These are phyloP conservation scores for Aspergillus persii DNA, from an alignment of 2,329 filamentous ascomycete species.

Conservation along the genomic window DNA sequence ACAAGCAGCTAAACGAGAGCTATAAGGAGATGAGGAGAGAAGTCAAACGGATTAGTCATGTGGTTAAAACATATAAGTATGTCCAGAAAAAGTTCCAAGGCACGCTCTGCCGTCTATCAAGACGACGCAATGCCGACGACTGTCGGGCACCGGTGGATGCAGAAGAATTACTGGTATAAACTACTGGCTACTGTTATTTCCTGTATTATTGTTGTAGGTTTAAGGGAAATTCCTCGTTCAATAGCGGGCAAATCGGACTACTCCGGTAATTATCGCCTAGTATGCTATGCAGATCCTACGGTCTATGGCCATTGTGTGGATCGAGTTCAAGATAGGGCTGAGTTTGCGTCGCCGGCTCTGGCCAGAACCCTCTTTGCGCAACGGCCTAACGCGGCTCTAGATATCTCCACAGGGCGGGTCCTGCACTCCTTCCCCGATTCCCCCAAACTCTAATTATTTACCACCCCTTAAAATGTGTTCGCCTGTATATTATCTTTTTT, in stretches of 20 bases:
- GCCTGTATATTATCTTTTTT: neutral
- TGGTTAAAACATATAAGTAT: neutral
- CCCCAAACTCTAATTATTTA: neutral
- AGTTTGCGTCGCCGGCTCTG: too few species aligned
- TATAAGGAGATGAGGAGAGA: neutral
- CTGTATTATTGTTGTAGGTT: neutral
- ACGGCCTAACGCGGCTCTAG: neutral
- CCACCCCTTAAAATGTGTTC: neutral
- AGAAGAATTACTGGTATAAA: neutral
- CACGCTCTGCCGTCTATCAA: neutral
- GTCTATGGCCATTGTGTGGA: too few species aligned
- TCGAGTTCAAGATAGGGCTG: neutral
- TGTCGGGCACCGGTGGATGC: neutral
- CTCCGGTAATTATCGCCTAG: too few species aligned
- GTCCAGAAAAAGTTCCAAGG: neutral
- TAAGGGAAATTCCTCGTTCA: neutral
- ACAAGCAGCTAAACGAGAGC: neutral
- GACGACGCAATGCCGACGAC: neutral
- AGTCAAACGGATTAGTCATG: neutral
- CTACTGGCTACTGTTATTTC: neutral
- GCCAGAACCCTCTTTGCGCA: too few species aligned
- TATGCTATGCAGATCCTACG: too few species aligned
- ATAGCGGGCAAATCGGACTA: too few species aligned
- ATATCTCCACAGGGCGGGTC: neutral
- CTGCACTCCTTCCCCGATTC: neutral